These are phyloP conservation scores for Camillea tinctor DNA, from an alignment of 2,329 filamentous ascomycete genomes.

Conservation along the genomic window DNA sequence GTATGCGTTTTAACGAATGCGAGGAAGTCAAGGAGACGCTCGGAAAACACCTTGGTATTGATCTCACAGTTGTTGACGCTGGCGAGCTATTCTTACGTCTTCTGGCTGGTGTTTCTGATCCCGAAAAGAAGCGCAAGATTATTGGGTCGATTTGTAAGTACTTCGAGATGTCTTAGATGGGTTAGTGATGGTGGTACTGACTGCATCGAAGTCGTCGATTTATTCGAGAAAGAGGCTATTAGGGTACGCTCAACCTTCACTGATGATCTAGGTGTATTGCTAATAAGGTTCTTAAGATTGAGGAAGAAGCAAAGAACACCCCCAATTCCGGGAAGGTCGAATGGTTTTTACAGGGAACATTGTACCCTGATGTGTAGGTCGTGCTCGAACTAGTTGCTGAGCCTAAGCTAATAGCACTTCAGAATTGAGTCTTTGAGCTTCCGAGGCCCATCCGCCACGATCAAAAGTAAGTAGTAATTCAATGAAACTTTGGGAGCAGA, in stretches of 20 bases:
- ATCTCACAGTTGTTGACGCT: constrained; percentile 83
- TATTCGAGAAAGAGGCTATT: constrained; percentile 77
- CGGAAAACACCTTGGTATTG: constrained; percentile 77
- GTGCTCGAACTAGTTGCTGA: neutral
- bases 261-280: too few species aligned
- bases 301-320: constrained; percentile 66
- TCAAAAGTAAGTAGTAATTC: constrained; percentile 37
- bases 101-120: constrained; percentile 72
- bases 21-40: constrained; percentile 78
- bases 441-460: constrained; percentile 50
- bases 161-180: too few species aligned
- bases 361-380: constrained; percentile 51
- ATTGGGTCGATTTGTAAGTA: constrained; percentile 66
- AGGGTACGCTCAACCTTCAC: constrained; percentile 20
- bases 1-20: constrained; percentile 84
- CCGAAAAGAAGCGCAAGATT: constrained; percentile 87
- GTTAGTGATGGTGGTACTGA: too few species aligned
- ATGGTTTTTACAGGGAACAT: constrained; percentile 84
- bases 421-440: constrained; percentile 49
- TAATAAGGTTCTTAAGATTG: constrained; percentile 49
- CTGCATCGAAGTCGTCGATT: constrained; percentile 60
- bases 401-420: constrained; percentile 24
- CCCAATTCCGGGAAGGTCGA: constrained; percentile 71
- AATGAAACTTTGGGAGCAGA: too few species aligned
- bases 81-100: constrained; percentile 72